A percentile compares a stretch with the other conserved stretches of the same genome.
phyloP scores from a whole-genome alignment of 225 moss, liverwort and hornwort species.

The Pseudisothecium myosuroides region DNA sequence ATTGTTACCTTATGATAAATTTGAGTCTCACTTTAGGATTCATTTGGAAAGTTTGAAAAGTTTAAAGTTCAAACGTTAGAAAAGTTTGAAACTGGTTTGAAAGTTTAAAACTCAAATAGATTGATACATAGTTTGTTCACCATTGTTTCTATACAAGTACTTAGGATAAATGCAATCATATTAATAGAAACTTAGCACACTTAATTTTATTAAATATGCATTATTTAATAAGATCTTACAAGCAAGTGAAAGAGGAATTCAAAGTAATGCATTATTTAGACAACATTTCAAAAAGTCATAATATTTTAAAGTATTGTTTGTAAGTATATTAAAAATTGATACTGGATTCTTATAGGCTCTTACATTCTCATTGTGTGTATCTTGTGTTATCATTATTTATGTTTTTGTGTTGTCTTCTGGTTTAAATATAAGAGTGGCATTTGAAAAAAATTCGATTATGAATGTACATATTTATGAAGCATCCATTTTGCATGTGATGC shows the following conservation, averaged over 20 bases:
- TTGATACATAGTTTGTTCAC: background rate
- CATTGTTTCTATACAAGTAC: background rate
- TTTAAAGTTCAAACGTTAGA: no score
- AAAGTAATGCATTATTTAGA: background rate
- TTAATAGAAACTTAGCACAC: rapidly evolving
- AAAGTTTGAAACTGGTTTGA: no score
- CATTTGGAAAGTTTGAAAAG: background rate
- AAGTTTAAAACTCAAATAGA: background rate
- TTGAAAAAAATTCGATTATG: no score
- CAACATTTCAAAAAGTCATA: background rate
- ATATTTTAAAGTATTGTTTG: background rate
- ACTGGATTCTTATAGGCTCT: background rate
- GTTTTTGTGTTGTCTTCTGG: background rate
- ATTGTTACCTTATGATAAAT: background rate
- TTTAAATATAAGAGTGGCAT: background rate
- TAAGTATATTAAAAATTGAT: background rate
- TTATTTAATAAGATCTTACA: background rate
- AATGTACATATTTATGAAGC: no score
- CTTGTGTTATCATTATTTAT: no score
- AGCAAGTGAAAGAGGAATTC: no score
- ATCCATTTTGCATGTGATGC: no score
- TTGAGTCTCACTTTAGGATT: background rate
- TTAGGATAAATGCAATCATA: background rate
- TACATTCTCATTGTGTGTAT: no score
- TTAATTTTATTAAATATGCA: background rate